A percentile compares a stretch with the other conserved stretches of the same genome.
Conservation (phyloP, 345 rosid genomes). For the Rhodamnia argentea region DNA sequence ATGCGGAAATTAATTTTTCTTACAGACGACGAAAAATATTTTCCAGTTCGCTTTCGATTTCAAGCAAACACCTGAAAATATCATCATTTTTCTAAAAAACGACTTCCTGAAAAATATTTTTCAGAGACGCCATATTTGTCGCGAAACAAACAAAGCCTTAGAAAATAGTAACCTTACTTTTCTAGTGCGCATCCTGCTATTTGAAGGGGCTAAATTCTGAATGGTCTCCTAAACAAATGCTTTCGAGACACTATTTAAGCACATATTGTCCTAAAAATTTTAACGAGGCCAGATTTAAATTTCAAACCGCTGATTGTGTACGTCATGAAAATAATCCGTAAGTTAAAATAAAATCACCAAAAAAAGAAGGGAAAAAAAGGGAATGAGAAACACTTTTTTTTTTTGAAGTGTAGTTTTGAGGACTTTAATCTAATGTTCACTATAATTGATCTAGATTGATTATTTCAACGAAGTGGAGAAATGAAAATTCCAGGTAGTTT, state of each 20-base stretch:
- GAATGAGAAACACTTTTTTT: not conserved
- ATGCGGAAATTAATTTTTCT: too few relatives aligned
- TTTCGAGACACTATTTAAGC: too few relatives aligned
- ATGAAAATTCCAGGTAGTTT: not conserved
- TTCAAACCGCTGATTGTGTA: too few relatives aligned
- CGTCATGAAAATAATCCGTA: not conserved
- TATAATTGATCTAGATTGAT: not conserved
- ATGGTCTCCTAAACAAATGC: not conserved
- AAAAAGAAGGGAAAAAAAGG: not conserved
- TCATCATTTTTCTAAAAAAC: too few relatives aligned
- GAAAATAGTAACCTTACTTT: not conserved
- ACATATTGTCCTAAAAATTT: too few relatives aligned
- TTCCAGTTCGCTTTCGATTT: too few relatives aligned
- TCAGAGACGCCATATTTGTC: too few relatives aligned
- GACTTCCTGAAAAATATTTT: not conserved
- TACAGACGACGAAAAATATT: too few relatives aligned
- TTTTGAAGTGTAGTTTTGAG: not conserved
- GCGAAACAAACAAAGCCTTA: not conserved
- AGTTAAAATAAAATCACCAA: too few relatives aligned
- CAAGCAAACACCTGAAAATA: too few relatives aligned
- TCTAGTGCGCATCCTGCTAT: not conserved
- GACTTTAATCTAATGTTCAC: not conserved
- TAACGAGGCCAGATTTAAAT: too few relatives aligned
- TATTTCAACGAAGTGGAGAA: not conserved
- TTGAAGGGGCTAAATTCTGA: fast-evolving